Evolutionary conservation across 257 asterid species (phyloP), one percentile per base, ranked within the genome.

Genomic region (Forsythia suspensa): DNA sequence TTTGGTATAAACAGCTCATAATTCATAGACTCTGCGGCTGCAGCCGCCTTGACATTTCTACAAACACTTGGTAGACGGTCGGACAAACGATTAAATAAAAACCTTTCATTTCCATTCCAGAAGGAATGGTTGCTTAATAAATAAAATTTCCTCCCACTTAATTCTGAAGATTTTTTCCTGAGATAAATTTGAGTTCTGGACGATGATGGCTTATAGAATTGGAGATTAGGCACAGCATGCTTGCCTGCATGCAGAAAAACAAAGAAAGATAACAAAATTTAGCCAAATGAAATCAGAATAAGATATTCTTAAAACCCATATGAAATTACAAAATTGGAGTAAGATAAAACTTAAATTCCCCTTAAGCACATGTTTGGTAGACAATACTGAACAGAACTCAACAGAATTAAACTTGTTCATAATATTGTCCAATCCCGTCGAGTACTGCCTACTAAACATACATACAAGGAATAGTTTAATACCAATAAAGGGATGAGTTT

Each of bases 21-120:
- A 77, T 85, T 77, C 39, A 88, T 63, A 52, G 91, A 82, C 41
- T 93, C 95, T 21, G 85, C 77, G 6, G 92, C 79, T 72, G 94
- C 87, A 78, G 92, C 95, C 72, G 93, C 94, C 76, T 84, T 79
- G 76, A 80, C 79, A 67, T 36, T 82, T 72, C 81, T 13, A 46
- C 65, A 42, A 66, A 70, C 83, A 70, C 84, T 72, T 55, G 81
- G 63, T 69, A 71, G 70, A 75, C 84, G 74, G 51, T 80, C 70
- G 37, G 39, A 66, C 11, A 55, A 66, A 73, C 42, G 72, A 71
- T 44, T 70, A 44, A 80, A 75, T 48, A 75, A 52, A 48, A 51
- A 72, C 75, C 85, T 74, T 63, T 73, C 83, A 59, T 63, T 80
- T 76, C 80, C 79, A 73, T 84, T 84, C 43, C 70, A 74, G 13